Base-by-base conservation (phyloP, 352 stramenopile species). In the Phytophthora europaea region DNA sequence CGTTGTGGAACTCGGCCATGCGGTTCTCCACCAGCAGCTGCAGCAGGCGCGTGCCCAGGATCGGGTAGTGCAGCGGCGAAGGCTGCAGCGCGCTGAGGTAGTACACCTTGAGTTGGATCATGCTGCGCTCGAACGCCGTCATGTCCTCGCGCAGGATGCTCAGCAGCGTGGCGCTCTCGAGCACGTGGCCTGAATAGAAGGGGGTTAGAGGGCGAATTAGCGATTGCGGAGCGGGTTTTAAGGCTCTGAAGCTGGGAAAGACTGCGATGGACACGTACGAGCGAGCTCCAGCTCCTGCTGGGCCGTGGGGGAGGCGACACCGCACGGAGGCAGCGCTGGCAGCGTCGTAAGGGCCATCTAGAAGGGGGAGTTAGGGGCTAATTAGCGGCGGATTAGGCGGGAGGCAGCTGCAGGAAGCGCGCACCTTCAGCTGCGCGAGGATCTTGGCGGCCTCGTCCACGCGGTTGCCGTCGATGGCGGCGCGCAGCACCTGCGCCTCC, bases 1-100 rank as follows among this genome's bases (percentile, higher is more conserved):
- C 91, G 63, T 95, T 97, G 88, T 98, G 93, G 76, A 98, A 98
- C 70, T 98, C 93, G 48, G 91, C 92, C 88, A 98, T 96, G 67
- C 90, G 88, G 78, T 97, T 97, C 75, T 98, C 92, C 26, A 98
- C 93, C 10, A 98, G 82, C 18, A 98, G 67, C 65, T 97, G 93
- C 52, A 98, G 83, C 60, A 98, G 73, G 36, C 94, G 91, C 62
- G 95, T 94, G 60, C 90, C 93, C 60, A 97, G 81, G 71, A 98
- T 95, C 28, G 93, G 85, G 67, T 85, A 97, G 45, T 94, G 91
- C 68, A 97, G 85, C 22, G 81, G 74, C 59, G 93, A 98, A 10
- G 85, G 78, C 53, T 61, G 68, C 23, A 75, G 77, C 12, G 81
- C 70, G 18, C 71, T 73, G 69, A 77, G 82, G 80, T 97, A 96